Base-by-base conservation (phyloP, 2,329 filamentous ascomycete genomes). In the Fusarium chlamydosporum region DNA sequence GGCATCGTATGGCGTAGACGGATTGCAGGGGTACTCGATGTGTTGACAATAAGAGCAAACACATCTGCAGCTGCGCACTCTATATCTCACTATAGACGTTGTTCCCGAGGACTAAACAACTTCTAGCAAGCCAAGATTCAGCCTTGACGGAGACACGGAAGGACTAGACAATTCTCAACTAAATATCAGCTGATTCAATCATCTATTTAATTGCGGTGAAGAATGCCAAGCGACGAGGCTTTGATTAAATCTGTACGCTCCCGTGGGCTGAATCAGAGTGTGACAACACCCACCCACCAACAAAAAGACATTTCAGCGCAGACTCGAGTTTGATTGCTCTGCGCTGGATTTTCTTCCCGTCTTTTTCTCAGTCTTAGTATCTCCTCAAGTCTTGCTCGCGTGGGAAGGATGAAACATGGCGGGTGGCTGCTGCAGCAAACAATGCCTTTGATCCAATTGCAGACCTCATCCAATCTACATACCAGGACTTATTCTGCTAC, bases 341-440 rank as follows among this genome's bases (percentile, higher is more conserved):
- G 15, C 16, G 7, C 29, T 29, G 10, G 5, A 29, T 29, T 11
- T 16, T 37, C 37, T 43, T 43, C 29, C 40, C 13, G 16, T 7
- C n/a, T 27, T 33, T 38, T 34, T 27, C 11, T 35, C 16, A 27
- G 23, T 55, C 27, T 23, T 20, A 26, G 20, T 13, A n/a, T 42
- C 18, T 42, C 34, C 5, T 8, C 31, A 27, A 45, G 33, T 37
- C 48, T 45, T 34, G 27, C 27, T 45, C 20, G 29, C 51, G 20
- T 35, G 40, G 18, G 18, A 31, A 53, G 20, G 29, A 66, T 56
- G 40, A 61, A 51, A 66, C 40, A 29, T 61, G 43, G 55, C 56
- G 48, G 61, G 61, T 66, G 50, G 59, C 41, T 46, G 51, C 65
- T 53, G 56, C 48, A 40, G 43, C 41, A 60, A 55, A 53, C 52